Evolutionary conservation across 306 rosid species (phyloP), one percentile per base, ranked within the genome.

Genomic region (Castanea sativa): DNA sequence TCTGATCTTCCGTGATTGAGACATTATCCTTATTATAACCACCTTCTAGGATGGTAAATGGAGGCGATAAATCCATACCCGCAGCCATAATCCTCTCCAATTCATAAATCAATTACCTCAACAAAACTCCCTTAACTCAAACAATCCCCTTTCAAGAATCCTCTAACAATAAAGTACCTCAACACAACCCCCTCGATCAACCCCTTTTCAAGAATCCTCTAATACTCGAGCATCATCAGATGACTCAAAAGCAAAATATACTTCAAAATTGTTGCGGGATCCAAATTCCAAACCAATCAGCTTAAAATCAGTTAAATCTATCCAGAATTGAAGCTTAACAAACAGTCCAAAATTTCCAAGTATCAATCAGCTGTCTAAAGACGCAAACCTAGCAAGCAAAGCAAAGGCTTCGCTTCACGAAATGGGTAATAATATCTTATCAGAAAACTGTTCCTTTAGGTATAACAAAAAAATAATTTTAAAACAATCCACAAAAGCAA

Each of bases 1-100:
- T 81, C 29, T 87, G 87, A 63, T 88, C 89, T 70, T 87, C 85
- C 64, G 83, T 74, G n/a, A 81, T 27, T 8, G 86, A 86, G 51
- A 73, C 82, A 83, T 86, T 84, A 71, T 82, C 88, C 82, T 85
- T 78, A 73, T 60, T 73, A 69, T 84, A 82, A 65, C 80, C 80
- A 41, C 89, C 90, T 81, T 88, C 97, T 76, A 81, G 38, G 71
- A 87, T 41, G 12, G 87, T 55, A 55, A 82, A 59, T 0, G 91
- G 85, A 73, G 90, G 90, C 71, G 94, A 76, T 77, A 83, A 83
- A 74, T 88, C 88, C 86, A 78, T 84, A 75, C 89, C 88, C 49
- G 91, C 85, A 18, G 86, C 89, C 92, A 92, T 90, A 56, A 35
- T 84, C 69, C 53, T 20, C 70, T 82, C 78, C 65, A 82, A 81